Evolutionary conservation across 2,329 filamentous ascomycete genomes (phyloP).

Genomic region (Emydomyces testavorans): DNA sequence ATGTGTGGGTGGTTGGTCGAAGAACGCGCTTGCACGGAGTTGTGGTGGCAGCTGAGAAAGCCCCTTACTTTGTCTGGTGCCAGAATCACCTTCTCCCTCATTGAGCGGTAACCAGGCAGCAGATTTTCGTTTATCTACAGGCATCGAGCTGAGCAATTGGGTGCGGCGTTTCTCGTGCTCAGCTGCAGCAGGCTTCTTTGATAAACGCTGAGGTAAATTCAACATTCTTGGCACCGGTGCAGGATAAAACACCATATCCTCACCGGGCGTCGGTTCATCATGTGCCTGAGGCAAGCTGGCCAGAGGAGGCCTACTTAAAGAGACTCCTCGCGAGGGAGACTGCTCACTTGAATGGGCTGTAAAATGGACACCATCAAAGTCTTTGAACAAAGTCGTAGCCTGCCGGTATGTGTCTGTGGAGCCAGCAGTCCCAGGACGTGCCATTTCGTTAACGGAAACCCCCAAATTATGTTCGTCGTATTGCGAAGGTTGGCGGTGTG

Average conservation of each 20-base stretch:
- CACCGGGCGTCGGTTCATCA: conserved; percentile 44
- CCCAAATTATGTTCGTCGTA: background rate
- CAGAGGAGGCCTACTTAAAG: conserved; percentile 29
- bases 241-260: conserved; percentile 88
- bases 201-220: conserved; percentile 79
- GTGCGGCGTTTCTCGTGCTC: conserved; percentile 60
- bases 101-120: conserved; percentile 35
- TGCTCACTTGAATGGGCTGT: conserved; percentile 22
- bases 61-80: conserved; percentile 10
- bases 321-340: conserved; percentile 25
- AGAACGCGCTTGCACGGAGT: conserved; percentile 81
- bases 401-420: conserved; percentile 40
- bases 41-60: conserved; percentile 59
- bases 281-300: conserved; percentile 30
- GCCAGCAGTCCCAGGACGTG: conserved; percentile 31
- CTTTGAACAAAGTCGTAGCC: conserved; percentile 34
- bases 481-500: background rate
- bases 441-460: conserved; percentile 8
- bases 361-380: conserved; percentile 43
- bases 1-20: conserved; percentile 54
- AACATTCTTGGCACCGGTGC: conserved; percentile 89
- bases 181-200: conserved; percentile 54
- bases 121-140: conserved; percentile 43
- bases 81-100: conserved; percentile 17
- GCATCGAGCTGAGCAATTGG: conserved; percentile 57